These are phyloP conservation scores for Exophiala dermatitidis DNA, from an alignment of 2,329 filamentous ascomycete species.

Conservation along the genomic window DNA sequence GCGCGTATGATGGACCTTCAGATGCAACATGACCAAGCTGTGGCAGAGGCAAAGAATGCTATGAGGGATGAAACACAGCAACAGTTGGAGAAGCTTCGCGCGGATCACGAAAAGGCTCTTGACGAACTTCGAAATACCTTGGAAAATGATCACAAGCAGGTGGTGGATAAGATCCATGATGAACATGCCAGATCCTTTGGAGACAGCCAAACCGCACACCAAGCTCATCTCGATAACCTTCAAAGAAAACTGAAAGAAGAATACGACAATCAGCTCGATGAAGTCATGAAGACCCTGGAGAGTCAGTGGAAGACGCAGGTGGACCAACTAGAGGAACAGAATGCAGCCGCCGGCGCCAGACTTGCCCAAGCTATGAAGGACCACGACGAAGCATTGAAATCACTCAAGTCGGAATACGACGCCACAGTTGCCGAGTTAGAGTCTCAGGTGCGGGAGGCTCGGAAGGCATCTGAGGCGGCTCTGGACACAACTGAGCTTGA, in stretches of 20 bases:
- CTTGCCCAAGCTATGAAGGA: slow-evolving; percentile 12
- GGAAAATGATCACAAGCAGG: slow-evolving; percentile 14
- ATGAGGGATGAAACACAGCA: slow-evolving; percentile 8
- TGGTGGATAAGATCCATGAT: slow-evolving; percentile 17
- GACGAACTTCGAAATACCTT: slow-evolving; percentile 9
- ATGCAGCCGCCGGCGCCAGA: slow-evolving; percentile 15
- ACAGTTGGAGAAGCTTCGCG: slow-evolving; percentile 10
- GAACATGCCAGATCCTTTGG: slow-evolving; percentile 22
- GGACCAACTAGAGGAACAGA: slow-evolving; percentile 15
- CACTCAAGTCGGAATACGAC: slow-evolving; percentile 12
- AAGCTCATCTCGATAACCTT: slow-evolving; percentile 19
- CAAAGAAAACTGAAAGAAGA: slow-evolving; percentile 15
- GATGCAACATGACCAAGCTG: slow-evolving; percentile 15
- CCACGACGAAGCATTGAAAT: slow-evolving; percentile 9
- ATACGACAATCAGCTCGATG: slow-evolving; percentile 21
- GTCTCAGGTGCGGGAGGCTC: slow-evolving; percentile 12
- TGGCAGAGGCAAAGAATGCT: slow-evolving; percentile 13
- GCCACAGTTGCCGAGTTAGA: slow-evolving; percentile 9
- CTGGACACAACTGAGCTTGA: slow-evolving; percentile 16
- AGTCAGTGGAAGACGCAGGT: slow-evolving; percentile 22
- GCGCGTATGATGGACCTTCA: slow-evolving; percentile 17
- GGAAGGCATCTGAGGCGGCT: slow-evolving; percentile 2
- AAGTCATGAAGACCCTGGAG: slow-evolving; percentile 25
- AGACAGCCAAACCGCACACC: slow-evolving; percentile 12
- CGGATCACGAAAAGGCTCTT: slow-evolving; percentile 15